Percentiles rank a stretch among this genome's conserved stretches.
phyloP scores from a whole-genome alignment of 768 basidiomycete species.

The Boletellus ananas region DNA sequence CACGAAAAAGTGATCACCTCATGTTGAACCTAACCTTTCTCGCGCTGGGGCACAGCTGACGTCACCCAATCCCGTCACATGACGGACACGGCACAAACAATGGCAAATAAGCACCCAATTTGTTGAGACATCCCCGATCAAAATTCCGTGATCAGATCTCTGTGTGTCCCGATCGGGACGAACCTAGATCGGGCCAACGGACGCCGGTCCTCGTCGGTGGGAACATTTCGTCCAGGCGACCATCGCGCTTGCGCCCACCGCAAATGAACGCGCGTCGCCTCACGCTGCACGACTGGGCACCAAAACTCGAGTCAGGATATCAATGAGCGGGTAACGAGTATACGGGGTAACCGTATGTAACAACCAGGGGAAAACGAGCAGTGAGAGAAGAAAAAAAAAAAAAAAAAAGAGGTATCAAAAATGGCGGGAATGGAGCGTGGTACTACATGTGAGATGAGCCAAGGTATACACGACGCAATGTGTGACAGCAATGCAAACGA shows the following conservation, averaged over 20 bases:
- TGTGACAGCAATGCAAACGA: conserved; percentile 37
- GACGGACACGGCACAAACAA: conserved; percentile 16
- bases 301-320: conserved; percentile 30
- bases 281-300: conserved; percentile 11
- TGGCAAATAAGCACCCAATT: conserved; percentile 14
- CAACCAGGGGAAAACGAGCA: conserved; percentile 18
- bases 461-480: conserved; percentile 37
- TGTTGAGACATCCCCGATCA: conserved; percentile 28
- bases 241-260: conserved; percentile 17
- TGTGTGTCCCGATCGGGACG: conserved; percentile 10
- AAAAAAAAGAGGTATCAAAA: conserved; percentile 32
- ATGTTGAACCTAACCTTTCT: conserved; percentile 25
- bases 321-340: conserved; percentile 32
- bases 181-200: conserved; percentile 1
- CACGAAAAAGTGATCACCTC: conserved; percentile 20
- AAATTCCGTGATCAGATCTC: conserved; percentile 35
- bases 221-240: conserved; percentile 11
- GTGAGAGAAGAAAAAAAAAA: not conserved
- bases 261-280: conserved; percentile 27
- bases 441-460: conserved; percentile 36
- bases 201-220: conserved; percentile 17
- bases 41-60: conserved; percentile 13
- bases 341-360: conserved; percentile 39
- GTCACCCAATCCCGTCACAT: conserved; percentile 21
- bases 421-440: conserved; percentile 30